phyloP scores from a whole-genome alignment of 2,329 filamentous ascomycete species.

The Arthrobotrys megalospora region DNA sequence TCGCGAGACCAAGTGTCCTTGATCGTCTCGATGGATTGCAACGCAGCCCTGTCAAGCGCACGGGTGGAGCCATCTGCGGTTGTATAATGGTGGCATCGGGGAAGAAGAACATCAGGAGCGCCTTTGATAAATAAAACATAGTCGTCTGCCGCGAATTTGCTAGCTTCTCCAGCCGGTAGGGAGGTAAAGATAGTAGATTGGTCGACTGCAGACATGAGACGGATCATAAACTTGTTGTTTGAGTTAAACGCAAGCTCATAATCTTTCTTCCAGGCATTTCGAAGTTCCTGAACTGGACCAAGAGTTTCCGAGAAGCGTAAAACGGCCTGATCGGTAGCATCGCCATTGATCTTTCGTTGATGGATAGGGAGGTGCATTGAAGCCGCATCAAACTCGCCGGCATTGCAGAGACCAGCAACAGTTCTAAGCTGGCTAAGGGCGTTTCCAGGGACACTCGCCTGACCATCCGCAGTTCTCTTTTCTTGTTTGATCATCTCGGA shows the following conservation, averaged over 20 bases:
- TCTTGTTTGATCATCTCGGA: constrained; percentile 61
- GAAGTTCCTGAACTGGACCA: constrained; percentile 74
- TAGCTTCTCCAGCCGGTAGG: constrained; percentile 39
- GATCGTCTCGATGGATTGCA: constrained; percentile 71
- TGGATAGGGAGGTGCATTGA: constrained; percentile 74
- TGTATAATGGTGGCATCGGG: constrained; percentile 74
- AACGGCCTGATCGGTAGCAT: constrained; percentile 83
- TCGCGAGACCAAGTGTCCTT: constrained; percentile 80
- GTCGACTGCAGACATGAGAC: constrained; percentile 70
- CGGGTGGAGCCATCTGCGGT: constrained; percentile 72
- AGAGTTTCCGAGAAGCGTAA: constrained; percentile 79
- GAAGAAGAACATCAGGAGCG: constrained; percentile 80
- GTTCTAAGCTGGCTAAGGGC: constrained; percentile 75
- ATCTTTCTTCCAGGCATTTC: constrained; percentile 76
- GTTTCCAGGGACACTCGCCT: constrained; percentile 63
- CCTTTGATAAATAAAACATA: constrained; percentile 81
- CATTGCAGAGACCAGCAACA: constrained; percentile 79
- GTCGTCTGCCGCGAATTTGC: constrained; percentile 34
- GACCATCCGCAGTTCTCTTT: constrained; percentile 61
- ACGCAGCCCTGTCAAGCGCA: constrained; percentile 70
- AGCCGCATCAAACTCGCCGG: constrained; percentile 80
- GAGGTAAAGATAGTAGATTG: background rate
- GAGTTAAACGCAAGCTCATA: constrained; percentile 83
- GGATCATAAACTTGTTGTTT: constrained; percentile 87
- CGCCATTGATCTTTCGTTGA: constrained; percentile 78